Conservation (phyloP, 169 alveolate species). For the Ichthyophthirius multifiliis region DNA sequence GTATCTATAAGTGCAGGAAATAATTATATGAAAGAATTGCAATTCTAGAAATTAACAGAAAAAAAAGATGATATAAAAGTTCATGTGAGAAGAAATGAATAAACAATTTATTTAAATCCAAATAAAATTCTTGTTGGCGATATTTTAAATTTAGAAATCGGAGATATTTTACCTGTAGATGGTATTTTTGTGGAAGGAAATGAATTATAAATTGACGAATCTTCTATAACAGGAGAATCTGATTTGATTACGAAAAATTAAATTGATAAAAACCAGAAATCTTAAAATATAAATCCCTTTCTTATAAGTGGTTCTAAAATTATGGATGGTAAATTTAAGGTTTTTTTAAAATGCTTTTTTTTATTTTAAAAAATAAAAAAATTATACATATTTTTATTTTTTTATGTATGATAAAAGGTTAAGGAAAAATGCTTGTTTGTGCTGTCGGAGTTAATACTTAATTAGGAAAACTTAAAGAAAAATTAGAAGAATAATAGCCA, state of each 20-base stretch:
- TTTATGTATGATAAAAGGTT: constrained; percentile 55
- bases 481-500: constrained; percentile 62
- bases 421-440: constrained; percentile 8
- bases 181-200: constrained; percentile 50
- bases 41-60: constrained; percentile 50
- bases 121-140: constrained; percentile 57
- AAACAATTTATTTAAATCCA: too few species aligned
- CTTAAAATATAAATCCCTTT: constrained; percentile 69
- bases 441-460: constrained; percentile 74
- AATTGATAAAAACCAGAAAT: not conserved
- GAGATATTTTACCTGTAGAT: constrained; percentile 67
- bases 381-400: not conserved
- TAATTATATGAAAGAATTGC: constrained; percentile 60
- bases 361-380: too few species aligned
- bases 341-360: not conserved
- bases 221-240: constrained; percentile 88
- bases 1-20: constrained; percentile 59
- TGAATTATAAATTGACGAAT: constrained; percentile 83
- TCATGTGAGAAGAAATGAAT: constrained; percentile 58
- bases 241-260: constrained; percentile 73
- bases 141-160: constrained; percentile 45
- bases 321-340: constrained; percentile 74
- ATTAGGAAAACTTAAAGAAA: constrained; percentile 64
- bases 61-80: constrained; percentile 42
- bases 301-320: constrained; percentile 85